phyloP scores from a whole-genome alignment of 2,329 filamentous ascomycete genomes.

The Monosporascus sp. region DNA sequence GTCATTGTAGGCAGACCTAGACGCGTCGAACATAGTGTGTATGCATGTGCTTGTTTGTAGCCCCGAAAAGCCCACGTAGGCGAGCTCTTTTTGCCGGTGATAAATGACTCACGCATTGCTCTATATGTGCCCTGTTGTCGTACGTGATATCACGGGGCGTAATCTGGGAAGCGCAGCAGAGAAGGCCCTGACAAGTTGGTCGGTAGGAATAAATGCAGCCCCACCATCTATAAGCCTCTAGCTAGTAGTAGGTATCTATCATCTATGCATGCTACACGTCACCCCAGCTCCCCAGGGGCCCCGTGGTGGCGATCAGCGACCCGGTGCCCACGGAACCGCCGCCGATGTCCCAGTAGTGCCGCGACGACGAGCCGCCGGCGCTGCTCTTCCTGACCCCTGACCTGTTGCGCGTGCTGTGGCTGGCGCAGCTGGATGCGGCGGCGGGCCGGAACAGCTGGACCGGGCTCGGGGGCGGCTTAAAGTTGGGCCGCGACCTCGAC shows the following conservation, averaged over 20 bases:
- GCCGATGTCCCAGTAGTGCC: conserved; percentile 91
- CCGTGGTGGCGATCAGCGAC: conserved; percentile 60
- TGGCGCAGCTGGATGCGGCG: conserved; percentile 69
- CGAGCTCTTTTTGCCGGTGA: no score
- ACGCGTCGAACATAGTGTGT: conserved; percentile 6
- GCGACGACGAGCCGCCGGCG: conserved; percentile 50
- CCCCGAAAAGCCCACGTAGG: background rate
- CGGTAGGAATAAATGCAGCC: no score
- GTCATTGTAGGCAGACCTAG: background rate
- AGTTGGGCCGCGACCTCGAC: conserved; percentile 50
- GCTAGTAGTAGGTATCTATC: no score
- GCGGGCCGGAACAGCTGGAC: conserved; percentile 39
- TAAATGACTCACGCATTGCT: no score
- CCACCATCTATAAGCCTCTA: conserved; percentile 5
- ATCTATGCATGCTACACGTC: conserved; percentile 48
- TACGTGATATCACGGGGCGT: no score
- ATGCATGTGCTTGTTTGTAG: background rate
- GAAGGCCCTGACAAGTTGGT: no score
- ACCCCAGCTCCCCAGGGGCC: conserved; percentile 72
- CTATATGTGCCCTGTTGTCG: no score
- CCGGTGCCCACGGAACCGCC: conserved; percentile 68
- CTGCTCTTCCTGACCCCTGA: conserved; percentile 52
- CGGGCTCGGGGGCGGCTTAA: conserved; percentile 47
- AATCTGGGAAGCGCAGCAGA: no score
- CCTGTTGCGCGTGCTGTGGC: conserved; percentile 76